Evolutionary conservation across 2,329 filamentous ascomycete species (phyloP).

Genomic region (Pseudogymnoascus sp.): DNA sequence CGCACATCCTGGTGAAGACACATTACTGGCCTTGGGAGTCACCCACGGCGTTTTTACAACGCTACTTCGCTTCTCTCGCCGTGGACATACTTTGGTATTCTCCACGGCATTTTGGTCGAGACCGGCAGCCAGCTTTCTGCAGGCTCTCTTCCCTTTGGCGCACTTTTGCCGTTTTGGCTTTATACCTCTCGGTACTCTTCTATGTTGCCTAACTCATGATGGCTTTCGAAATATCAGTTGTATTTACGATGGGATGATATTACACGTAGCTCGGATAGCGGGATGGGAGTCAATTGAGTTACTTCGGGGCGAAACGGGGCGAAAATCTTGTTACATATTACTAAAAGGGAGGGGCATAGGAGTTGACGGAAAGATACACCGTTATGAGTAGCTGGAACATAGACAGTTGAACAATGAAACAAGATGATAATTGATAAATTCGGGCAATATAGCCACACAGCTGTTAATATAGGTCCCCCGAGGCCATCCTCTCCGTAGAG

Average conservation of each 20-base stretch:
- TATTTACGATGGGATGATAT: conserved; percentile 8
- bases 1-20: background rate
- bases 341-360: background rate
- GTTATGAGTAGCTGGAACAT: background rate
- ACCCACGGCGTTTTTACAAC: background rate
- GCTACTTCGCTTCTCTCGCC: background rate
- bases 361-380: background rate
- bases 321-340: background rate
- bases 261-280: conserved; percentile 3
- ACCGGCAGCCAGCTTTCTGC: background rate
- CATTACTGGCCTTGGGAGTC: background rate
- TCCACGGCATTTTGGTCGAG: background rate
- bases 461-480: background rate
- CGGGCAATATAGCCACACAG: background rate
- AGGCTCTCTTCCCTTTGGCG: conserved; percentile 5
- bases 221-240: conserved; percentile 3
- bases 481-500: conserved; percentile 2
- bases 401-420: conserved; percentile 6
- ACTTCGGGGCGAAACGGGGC: background rate
- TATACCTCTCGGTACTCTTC: conserved; percentile 5
- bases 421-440: background rate
- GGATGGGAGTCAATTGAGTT: conserved; percentile 3
- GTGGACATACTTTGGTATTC: background rate
- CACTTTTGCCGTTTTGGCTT: background rate
- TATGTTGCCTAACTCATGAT: conserved; percentile 6